Evolutionary conservation across 257 asterid species (phyloP).

Genomic region (Plantago major): DNA sequence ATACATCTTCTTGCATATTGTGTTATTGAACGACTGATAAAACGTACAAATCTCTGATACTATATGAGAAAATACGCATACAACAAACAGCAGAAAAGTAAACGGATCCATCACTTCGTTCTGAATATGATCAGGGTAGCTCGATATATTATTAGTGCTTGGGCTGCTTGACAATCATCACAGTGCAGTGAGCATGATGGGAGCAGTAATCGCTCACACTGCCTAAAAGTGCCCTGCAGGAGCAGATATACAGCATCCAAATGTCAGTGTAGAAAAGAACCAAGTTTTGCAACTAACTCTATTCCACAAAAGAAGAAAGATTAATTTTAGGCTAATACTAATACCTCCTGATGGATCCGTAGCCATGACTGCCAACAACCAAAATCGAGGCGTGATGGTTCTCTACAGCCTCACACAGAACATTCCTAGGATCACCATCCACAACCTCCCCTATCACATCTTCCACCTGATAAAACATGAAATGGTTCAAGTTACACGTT

Average conservation of each 20-base stretch:
- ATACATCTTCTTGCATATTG: no score
- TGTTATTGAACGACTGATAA: no score
- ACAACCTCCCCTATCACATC: conserved; percentile 42
- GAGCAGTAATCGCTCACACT: conserved; percentile 81
- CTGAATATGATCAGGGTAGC: not conserved
- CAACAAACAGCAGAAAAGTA: not conserved
- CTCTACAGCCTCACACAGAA: conserved; percentile 81
- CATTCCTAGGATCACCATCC: conserved; percentile 90
- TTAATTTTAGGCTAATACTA: not conserved
- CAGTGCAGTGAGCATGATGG: conserved; percentile 78
- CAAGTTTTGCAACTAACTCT: not conserved
- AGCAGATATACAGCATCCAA: not conserved
- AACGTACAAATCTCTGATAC: no score
- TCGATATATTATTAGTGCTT: conserved; percentile 15
- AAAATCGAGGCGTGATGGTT: conserved; percentile 67
- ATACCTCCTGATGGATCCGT: conserved; percentile 92
- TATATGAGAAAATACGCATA: not conserved
- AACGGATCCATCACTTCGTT: not conserved
- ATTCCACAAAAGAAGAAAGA: not conserved
- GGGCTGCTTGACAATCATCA: conserved; percentile 69
- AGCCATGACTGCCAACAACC: conserved; percentile 91
- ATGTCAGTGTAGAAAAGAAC: not conserved
- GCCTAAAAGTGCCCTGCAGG: conserved; percentile 71
- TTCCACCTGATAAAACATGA: conserved; percentile 39
- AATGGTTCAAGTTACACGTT: not conserved